These are phyloP conservation scores for Macrotyloma uniflorum DNA, from an alignment of 306 rosid species.

Conservation along the genomic window DNA sequence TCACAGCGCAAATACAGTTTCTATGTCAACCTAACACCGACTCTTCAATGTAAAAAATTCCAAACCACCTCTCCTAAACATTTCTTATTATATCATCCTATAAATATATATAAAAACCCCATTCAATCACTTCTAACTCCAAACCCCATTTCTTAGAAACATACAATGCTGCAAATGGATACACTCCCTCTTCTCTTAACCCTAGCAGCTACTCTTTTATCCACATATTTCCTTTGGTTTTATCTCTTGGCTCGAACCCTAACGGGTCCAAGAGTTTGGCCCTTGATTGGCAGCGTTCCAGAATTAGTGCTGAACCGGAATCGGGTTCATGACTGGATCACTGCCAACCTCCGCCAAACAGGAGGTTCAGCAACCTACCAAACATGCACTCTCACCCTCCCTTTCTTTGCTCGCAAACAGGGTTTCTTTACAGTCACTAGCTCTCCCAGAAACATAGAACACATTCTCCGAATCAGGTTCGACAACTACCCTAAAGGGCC, in stretches of 20 bases:
- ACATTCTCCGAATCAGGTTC: conserved; percentile 75
- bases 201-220: conserved; percentile 44
- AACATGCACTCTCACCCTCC: conserved; percentile 54
- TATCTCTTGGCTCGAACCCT: conserved; percentile 47
- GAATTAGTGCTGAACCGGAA: conserved; percentile 56
- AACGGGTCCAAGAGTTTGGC: conserved; percentile 77
- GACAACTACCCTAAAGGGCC: conserved; percentile 95
- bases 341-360: conserved; percentile 50
- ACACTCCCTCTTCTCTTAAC: conserved; percentile 44
- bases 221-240: conserved; percentile 70
- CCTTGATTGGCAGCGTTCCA: conserved; percentile 82
- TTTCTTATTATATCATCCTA: conserved; percentile 12
- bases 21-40: conserved; percentile 50
- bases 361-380: conserved; percentile 69
- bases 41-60: conserved; percentile 47
- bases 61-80: conserved; percentile 66
- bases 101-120: conserved; percentile 33
- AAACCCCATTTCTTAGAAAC: neutral
- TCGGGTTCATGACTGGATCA: conserved; percentile 82
- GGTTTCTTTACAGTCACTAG: conserved; percentile 78
- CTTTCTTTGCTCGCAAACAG: conserved; percentile 69
- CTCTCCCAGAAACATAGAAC: conserved; percentile 83
- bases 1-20: conserved; percentile 8
- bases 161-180: conserved; percentile 40
- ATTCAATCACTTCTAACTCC: neutral